These are phyloP conservation scores for Chloris gayana DNA, from an alignment of 176 grass and related monocot genomes.

Conservation along the genomic window DNA sequence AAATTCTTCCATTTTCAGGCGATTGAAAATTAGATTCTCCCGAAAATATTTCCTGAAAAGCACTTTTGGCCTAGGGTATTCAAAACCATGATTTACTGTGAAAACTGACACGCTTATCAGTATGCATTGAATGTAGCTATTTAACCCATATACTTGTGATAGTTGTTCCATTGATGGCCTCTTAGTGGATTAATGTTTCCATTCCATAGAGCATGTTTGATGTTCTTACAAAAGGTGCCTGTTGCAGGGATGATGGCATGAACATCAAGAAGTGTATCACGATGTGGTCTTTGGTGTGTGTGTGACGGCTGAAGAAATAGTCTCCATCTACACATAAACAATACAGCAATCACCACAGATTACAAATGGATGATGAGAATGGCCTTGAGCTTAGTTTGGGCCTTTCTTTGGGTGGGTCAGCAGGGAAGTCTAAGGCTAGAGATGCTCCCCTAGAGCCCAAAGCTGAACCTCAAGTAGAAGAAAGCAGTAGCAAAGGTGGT, in stretches of 20 bases:
- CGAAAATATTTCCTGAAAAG: no score
- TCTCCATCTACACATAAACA: not conserved
- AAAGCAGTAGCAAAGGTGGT: constrained; percentile 63
- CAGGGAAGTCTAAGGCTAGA: constrained; percentile 61
- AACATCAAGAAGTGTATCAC: not conserved
- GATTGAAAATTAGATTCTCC: no score
- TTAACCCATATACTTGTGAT: not conserved
- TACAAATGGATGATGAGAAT: constrained; percentile 82
- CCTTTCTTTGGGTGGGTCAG: constrained; percentile 74
- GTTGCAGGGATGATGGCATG: constrained; percentile 36
- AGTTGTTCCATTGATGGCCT: not conserved
- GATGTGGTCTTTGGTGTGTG: not conserved
- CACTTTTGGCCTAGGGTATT: not conserved
- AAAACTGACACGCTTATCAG: not conserved
- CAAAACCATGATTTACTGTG: not conserved
- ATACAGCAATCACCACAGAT: constrained; percentile 13
- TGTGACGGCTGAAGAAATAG: constrained; percentile 17
- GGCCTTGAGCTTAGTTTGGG: constrained; percentile 92
- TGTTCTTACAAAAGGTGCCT: constrained; percentile 17
- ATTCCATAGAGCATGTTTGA: not conserved
- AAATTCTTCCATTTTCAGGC: no score
- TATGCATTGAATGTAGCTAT: not conserved
- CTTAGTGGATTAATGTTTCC: constrained; percentile 7
- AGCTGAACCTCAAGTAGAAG: constrained; percentile 72
- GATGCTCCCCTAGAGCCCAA: constrained; percentile 59